Evolutionary conservation across 768 basidiomycete species (phyloP).

Genomic region (Pisolithus marmoratus): DNA sequence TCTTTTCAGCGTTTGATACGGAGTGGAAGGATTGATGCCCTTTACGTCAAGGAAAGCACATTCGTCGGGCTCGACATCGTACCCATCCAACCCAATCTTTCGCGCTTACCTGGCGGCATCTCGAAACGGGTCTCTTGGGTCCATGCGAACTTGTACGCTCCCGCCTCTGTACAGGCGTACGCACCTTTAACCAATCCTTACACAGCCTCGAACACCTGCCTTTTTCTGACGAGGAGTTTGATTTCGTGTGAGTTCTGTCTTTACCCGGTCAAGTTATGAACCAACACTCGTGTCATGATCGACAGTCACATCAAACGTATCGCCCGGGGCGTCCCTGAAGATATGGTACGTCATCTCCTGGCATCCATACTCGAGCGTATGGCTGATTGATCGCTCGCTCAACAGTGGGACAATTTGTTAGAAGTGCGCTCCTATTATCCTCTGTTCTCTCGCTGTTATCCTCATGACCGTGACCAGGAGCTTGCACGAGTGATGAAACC

Average conservation of each 20-base stretch:
- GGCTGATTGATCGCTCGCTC: not conserved
- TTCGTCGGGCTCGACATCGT: constrained; percentile 72
- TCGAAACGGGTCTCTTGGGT: constrained; percentile 64
- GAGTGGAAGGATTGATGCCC: not conserved
- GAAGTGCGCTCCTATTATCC: constrained; percentile 30
- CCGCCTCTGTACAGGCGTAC: not conserved
- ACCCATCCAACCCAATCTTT: constrained; percentile 65
- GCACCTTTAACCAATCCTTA: not conserved
- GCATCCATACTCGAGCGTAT: not conserved
- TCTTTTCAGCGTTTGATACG: not conserved
- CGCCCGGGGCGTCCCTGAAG: constrained; percentile 69
- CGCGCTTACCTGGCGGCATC: constrained; percentile 53
- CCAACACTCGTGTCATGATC: not conserved
- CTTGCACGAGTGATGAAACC: constrained; percentile 67
- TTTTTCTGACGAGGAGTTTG: constrained; percentile 68
- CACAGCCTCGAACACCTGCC: constrained; percentile 62
- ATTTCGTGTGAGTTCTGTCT: constrained; percentile 55
- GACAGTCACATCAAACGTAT: constrained; percentile 64
- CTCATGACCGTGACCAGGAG: constrained; percentile 33
- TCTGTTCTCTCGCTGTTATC: no score
- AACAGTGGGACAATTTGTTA: constrained; percentile 61
- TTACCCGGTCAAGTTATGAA: not conserved
- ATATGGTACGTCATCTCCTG: constrained; percentile 43
- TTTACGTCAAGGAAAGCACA: constrained; percentile 39
- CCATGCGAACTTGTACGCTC: constrained; percentile 63